Evolutionary conservation across 2,329 filamentous ascomycete genomes (phyloP).

Genomic region (Mycogone perniciosa): DNA sequence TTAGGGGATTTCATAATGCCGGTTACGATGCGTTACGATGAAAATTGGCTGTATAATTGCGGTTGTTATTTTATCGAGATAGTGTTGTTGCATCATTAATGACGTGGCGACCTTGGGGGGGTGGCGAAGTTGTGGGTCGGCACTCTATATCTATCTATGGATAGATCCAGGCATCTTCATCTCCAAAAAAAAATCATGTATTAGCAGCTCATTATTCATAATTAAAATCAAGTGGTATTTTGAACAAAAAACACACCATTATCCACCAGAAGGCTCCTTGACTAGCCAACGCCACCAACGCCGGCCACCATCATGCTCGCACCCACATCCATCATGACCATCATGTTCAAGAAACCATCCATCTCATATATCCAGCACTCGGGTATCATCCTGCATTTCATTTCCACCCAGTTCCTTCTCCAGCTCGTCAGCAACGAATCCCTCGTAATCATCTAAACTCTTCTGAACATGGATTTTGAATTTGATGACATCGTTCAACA

Average conservation of each 20-base stretch:
- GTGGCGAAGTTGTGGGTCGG: too few species aligned
- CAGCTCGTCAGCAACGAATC: conserved; percentile 89
- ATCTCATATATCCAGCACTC: conserved; percentile 26
- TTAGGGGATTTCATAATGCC: too few species aligned
- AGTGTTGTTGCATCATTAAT: too few species aligned
- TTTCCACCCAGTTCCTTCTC: conserved; percentile 72
- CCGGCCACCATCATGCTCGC: conserved; percentile 22
- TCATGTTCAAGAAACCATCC: neutral
- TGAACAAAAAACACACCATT: conserved; percentile 6
- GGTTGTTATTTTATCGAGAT: too few species aligned
- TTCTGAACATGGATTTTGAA: conserved; percentile 98
- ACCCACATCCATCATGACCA: neutral
- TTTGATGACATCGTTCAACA: conserved; percentile 94
- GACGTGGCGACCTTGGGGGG: too few species aligned
- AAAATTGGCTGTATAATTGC: too few species aligned
- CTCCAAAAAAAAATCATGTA: neutral
- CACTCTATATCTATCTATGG: too few species aligned
- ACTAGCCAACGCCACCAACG: conserved; percentile 10
- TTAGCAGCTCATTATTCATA: neutral
- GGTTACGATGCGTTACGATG: too few species aligned
- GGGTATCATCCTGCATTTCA: conserved; percentile 49
- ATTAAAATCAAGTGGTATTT: conserved; percentile 4
- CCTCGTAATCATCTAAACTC: conserved; percentile 86
- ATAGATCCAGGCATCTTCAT: neutral
- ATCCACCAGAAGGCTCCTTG: neutral